Evolutionary conservation across 441 rosid genomes (phyloP), one percentile per base, ranked within the genome.

Genomic region (Isatis lusitanica): DNA sequence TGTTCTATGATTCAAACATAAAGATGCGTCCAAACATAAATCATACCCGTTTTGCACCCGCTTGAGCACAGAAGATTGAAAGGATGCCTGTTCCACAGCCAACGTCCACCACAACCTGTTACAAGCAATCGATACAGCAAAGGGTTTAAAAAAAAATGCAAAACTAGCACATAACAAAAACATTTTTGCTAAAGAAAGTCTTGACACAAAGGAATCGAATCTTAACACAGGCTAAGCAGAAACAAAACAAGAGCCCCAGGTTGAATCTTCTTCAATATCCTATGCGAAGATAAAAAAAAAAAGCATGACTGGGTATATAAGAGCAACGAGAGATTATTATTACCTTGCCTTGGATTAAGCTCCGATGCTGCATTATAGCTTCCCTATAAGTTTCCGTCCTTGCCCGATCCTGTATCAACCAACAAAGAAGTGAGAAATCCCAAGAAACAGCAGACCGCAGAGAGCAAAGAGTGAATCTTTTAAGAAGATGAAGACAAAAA

Each of bases 1-100:
- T 13, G 28, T 33, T n/a, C n/a, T n/a, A n/a, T n/a, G n/a, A n/a
- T n/a, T 76, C 0, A 5, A 52, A 36, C 51, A 8, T 1, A 6
- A 18, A 73, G 55, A 7, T 62, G 16, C 5, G n/a, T 43, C 21
- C 5, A 43, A 15, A 61, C 18, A 66, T 38, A 52, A 42, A 8
- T 12, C 76, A 62, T 87, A 95, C 99, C 84, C 97, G 85, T 76
- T 87, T 91, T 5, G 99, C 99, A 63, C 99, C 99, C 68, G 98
- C 99, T 81, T 91, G 94, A 63, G 97, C 96, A 86, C 99, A 95
- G 82, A 95, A 95, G 83, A 95, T 89, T 30, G 99, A 88, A 73
- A 95, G 98, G 78, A 95, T 92, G 74, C 98, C 97, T 13, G 99
- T 95, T 62, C 99, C 99, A 71, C 99, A 95, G 68, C 99, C 99